A percentile compares a stretch with the other conserved stretches of the same genome.
Evolutionary conservation across 1,284 basidiomycete genomes (phyloP).

Genomic region (Ganoderma sinense): DNA sequence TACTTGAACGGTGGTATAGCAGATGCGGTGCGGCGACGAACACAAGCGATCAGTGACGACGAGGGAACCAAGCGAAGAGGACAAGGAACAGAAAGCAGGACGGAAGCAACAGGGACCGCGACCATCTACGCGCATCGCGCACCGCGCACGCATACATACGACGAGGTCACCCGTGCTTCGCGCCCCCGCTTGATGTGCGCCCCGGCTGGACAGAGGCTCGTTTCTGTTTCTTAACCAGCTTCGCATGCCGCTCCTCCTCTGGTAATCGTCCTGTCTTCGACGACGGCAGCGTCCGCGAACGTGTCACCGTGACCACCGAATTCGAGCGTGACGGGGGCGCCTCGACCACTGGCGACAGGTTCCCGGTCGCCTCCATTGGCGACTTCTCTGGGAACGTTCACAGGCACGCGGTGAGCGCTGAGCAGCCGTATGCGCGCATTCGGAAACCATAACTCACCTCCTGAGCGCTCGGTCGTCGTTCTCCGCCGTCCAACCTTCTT

Average conservation of each 20-base stretch:
- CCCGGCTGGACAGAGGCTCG: slow-evolving; percentile 47
- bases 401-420: slow-evolving; percentile 1
- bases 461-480: slow-evolving; percentile 60
- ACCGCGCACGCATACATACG: not conserved
- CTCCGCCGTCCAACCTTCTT: slow-evolving; percentile 56
- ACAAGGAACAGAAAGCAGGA: not conserved
- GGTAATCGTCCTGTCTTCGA: slow-evolving; percentile 38
- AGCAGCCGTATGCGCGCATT: not conserved
- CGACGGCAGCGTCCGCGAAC: slow-evolving; percentile 70
- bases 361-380: slow-evolving; percentile 33
- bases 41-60: slow-evolving; percentile 9
- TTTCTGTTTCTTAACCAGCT: slow-evolving; percentile 59
- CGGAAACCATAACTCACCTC: slow-evolving; percentile 45
- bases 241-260: slow-evolving; percentile 48
- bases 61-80: not conserved
- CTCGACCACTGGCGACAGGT: slow-evolving; percentile 53
- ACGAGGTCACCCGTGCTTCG: slow-evolving; percentile 21
- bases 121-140: not conserved
- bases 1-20: slow-evolving; percentile 26
- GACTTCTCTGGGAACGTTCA: slow-evolving; percentile 25
- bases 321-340: slow-evolving; percentile 41
- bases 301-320: slow-evolving; percentile 50
- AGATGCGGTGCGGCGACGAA: slow-evolving; percentile 11
- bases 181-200: slow-evolving; percentile 27
- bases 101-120: not conserved